These are phyloP conservation scores for Wickerhamiella occidentalis DNA, from an alignment of 805 yeast species.

Conservation along the genomic window DNA sequence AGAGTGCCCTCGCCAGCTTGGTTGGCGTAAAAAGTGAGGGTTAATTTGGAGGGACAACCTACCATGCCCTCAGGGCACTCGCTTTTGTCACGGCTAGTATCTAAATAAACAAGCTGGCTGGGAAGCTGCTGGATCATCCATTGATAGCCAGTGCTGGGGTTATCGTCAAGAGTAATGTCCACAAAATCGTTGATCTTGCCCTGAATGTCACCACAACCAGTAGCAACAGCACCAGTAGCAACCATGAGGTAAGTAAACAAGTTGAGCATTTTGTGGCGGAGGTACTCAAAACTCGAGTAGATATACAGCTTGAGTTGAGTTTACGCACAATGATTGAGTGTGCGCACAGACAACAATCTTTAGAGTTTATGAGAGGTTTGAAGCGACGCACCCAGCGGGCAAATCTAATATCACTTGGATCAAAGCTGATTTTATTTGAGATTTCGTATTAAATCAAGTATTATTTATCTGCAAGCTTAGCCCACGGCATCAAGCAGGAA, in stretches of 20 bases:
- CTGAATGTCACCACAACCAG: background rate
- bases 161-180: background rate
- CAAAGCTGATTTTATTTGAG: no score
- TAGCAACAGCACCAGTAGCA: background rate
- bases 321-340: no score
- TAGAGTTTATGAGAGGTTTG: no score
- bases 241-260: background rate
- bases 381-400: no score
- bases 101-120: background rate
- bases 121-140: background rate
- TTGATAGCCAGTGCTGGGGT: background rate
- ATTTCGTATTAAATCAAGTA: no score
- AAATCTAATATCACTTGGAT: no score
- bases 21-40: background rate
- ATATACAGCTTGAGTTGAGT: no score
- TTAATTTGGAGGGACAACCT: background rate
- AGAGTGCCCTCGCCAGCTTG: background rate
- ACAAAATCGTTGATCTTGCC: background rate
- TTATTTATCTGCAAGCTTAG: no score
- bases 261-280: background rate
- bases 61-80: background rate
- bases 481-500: no score
- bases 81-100: background rate
- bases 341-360: no score
- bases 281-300: no score